phyloP scores from a whole-genome alignment of 2,329 filamentous ascomycete species.

The Balansia obtecta region DNA sequence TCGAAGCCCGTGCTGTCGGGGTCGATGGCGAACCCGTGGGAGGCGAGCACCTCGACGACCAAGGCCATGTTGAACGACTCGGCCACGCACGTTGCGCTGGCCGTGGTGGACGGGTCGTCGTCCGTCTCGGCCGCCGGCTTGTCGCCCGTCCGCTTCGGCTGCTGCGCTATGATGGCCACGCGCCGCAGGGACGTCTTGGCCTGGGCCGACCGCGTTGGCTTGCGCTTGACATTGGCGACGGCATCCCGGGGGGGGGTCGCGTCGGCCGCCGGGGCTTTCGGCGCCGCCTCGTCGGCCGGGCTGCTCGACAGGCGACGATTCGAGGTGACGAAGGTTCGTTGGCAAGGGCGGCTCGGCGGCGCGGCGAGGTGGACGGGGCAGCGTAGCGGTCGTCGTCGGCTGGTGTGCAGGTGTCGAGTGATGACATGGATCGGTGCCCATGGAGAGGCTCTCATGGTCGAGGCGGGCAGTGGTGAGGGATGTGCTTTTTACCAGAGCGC shows the following conservation, averaged over 20 bases:
- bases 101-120: conserved; percentile 29
- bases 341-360: conserved; percentile 33
- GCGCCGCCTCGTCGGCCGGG: conserved; percentile 8
- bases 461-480: background rate
- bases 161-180: conserved; percentile 77
- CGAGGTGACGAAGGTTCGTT: conserved; percentile 54
- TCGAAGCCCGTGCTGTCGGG: conserved; percentile 50
- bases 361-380: conserved; percentile 35
- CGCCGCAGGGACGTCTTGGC: conserved; percentile 67
- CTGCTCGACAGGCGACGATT: conserved; percentile 38
- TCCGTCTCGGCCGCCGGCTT: conserved; percentile 12
- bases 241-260: conserved; percentile 9
- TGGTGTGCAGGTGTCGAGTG: conserved; percentile 17
- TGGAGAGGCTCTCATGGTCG: conserved; percentile 22
- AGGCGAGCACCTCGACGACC: conserved; percentile 43
- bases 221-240: conserved; percentile 27
- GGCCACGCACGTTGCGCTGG: conserved; percentile 49
- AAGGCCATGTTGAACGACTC: conserved; percentile 51
- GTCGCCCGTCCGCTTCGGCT: conserved; percentile 28
- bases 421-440: conserved; percentile 20
- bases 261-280: conserved; percentile 7
- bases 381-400: conserved; percentile 17
- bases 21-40: conserved; percentile 49
- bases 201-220: conserved; percentile 30
- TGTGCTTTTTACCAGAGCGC: background rate